Evolutionary conservation across 306 rosid species (phyloP).

Genomic region (Dalbergia cochinchinensis): DNA sequence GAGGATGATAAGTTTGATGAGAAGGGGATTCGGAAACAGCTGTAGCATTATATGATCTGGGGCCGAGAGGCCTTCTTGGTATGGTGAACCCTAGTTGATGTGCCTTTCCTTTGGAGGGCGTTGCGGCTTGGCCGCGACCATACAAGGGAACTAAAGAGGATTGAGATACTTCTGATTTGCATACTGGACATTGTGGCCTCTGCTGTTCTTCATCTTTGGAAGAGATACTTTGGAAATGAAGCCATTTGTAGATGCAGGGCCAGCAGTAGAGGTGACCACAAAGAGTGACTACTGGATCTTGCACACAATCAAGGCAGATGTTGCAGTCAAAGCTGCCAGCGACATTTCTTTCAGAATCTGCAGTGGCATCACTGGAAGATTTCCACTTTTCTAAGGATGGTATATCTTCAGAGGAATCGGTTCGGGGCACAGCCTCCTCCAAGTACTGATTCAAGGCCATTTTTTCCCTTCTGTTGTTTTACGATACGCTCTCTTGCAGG

Average conservation of each 20-base stretch:
- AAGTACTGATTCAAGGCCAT: slow-evolving; percentile 67
- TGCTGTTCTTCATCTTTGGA: slow-evolving; percentile 43
- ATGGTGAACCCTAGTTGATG: slow-evolving; percentile 55
- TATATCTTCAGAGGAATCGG: slow-evolving; percentile 47
- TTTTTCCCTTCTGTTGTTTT: slow-evolving; percentile 14
- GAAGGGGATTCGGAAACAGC: slow-evolving; percentile 43
- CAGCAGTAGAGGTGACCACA: slow-evolving; percentile 98
- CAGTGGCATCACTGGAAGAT: slow-evolving; percentile 46
- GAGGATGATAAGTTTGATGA: slow-evolving; percentile 52
- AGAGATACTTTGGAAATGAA: slow-evolving; percentile 52
- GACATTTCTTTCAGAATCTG: slow-evolving; percentile 54
- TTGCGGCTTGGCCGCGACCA: slow-evolving; percentile 63
- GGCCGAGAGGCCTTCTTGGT: slow-evolving; percentile 77
- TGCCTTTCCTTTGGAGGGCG: slow-evolving; percentile 49
- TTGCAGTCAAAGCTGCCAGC: slow-evolving; percentile 80
- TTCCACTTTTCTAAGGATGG: slow-evolving; percentile 56
- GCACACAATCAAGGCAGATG: slow-evolving; percentile 83
- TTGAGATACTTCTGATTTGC: slow-evolving; percentile 85
- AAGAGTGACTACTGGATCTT: slow-evolving; percentile 92
- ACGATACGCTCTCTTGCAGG: slow-evolving; percentile 9
- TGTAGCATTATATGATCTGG: slow-evolving; percentile 45
- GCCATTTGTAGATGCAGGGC: slow-evolving; percentile 97
- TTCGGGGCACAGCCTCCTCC: slow-evolving; percentile 46
- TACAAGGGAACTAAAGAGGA: slow-evolving; percentile 79
- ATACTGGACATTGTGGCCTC: slow-evolving; percentile 78